Percentiles rank a stretch among this genome's conserved stretches.
Conservation (phyloP, 495 filamentous ascomycete genomes). For the Talaromyces proteolyticus region DNA sequence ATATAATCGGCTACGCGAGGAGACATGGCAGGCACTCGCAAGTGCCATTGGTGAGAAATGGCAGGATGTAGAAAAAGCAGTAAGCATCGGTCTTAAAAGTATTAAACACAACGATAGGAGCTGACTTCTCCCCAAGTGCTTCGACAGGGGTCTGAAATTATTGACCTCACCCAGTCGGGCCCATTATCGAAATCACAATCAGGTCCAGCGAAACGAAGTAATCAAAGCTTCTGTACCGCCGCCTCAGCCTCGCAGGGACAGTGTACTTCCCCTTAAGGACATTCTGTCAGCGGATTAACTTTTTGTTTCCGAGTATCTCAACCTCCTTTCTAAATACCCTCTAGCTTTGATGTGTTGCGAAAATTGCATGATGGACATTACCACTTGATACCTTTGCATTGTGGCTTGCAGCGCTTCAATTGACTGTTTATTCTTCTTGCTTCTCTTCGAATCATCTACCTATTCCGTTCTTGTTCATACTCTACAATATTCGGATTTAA, state of each 20-base stretch:
- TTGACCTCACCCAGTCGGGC: conserved; percentile 31
- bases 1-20: conserved; percentile 61
- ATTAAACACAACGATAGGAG: not conserved
- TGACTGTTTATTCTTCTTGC: not conserved
- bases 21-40: conserved; percentile 66
- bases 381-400: not conserved
- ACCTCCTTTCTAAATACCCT: not conserved
- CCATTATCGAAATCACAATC: not conserved
- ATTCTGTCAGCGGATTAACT: not conserved
- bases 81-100: conserved; percentile 22
- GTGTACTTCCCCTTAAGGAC: conserved; percentile 3
- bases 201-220: conserved; percentile 1
- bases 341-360: not conserved
- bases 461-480: too few relatives aligned
- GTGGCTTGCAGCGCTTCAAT: not conserved
- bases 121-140: conserved; percentile 28
- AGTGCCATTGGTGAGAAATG: conserved; percentile 60
- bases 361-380: not conserved
- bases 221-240: not conserved
- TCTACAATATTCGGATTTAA: too few relatives aligned
- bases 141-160: conserved; percentile 47
- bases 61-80: conserved; percentile 64
- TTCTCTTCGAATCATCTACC: too few relatives aligned
- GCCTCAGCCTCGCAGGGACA: not conserved
- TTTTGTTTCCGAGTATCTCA: not conserved